Evolutionary conservation across 352 stramenopile genomes (phyloP).

Genomic region (Globisporangium cystogenes): DNA sequence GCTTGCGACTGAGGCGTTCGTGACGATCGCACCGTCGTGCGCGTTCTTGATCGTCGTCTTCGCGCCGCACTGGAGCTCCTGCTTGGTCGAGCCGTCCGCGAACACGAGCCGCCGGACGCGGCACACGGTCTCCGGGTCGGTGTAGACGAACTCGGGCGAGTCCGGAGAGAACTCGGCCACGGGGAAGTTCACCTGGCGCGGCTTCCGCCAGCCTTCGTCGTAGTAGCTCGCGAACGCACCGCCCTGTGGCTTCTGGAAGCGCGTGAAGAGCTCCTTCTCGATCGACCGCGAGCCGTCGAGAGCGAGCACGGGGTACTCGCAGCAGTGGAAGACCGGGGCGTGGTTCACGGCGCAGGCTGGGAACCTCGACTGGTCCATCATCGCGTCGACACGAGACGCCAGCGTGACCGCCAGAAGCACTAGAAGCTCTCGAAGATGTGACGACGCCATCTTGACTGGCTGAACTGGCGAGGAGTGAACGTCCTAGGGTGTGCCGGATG

Average conservation of each 20-base stretch:
- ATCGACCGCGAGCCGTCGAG: neutral
- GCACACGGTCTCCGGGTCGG: conserved; percentile 9
- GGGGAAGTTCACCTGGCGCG: conserved; percentile 24
- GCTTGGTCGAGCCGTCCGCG: conserved; percentile 1
- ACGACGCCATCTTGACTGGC: neutral
- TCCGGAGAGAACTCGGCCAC: conserved; percentile 14
- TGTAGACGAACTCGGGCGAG: conserved; percentile 10
- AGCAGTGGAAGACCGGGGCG: conserved; percentile 23
- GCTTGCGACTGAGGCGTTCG: conserved; percentile 5
- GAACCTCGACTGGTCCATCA: conserved; percentile 14
- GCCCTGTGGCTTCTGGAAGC: conserved; percentile 16
- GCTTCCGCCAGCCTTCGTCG: conserved; percentile 15
- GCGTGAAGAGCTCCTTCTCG: conserved; percentile 25
- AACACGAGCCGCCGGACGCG: conserved; percentile 10
- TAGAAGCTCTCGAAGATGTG: neutral
- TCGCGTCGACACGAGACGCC: neutral
- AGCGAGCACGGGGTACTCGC: conserved; percentile 11
- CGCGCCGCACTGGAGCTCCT: conserved; percentile 12
- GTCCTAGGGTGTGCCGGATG: no score
- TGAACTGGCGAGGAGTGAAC: neutral
- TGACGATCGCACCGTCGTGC: conserved; percentile 5
- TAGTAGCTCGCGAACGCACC: conserved; percentile 11
- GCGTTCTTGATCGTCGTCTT: conserved; percentile 7
- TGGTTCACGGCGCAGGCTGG: conserved; percentile 23
- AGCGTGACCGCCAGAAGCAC: neutral